Evolutionary conservation across 73 alveolate genomes (phyloP), one percentile per base, ranked within the genome.

Genomic region (Paramecium octaurelia): DNA sequence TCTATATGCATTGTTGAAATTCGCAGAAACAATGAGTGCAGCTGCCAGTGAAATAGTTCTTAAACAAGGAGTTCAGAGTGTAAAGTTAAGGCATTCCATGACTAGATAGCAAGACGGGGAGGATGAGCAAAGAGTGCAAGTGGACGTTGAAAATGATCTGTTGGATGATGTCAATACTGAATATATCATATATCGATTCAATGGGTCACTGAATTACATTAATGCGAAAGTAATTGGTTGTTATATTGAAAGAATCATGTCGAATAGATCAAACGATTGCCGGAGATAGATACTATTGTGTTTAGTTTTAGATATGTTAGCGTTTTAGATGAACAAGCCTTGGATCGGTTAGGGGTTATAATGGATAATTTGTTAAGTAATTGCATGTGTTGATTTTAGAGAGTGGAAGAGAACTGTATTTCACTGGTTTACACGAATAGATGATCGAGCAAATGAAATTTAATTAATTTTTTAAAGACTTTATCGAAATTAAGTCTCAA

Each of bases 21-120:
- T 80, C 46, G 91, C 91, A 80, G 91, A 80, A 24, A 80, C 91
- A 0, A 80, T 48, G 70, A 80, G 91, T 80, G 75, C 75, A 80
- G 91, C 91, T n/a, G 70, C 91, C 3, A 31, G 64, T 10, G 91
- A 80, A 80, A 48, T 80, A 40, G 46, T 80, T 9, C n/a, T 80
- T 23, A 64, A 64, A 24, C 11, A 64, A 64, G 84, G 84, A 64
- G 11, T 6, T 11, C 12, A 64, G 27, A 64, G 84, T 64, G 50
- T 64, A 3, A 64, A 64, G 14, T 34, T 64, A 31, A 64, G 84
- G 31, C 84, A 64, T 23, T 64, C 84, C 0, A 64, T 64, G 84
- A 64, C 84, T 64, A 6, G 54, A 73, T 34, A 73, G 38, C 14
- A 34, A 16, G 87, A 73, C 35, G 87, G 87, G 14, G 91, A 80